Conservation (phyloP, 768 basidiomycete genomes). For the Phylloporus rhodoxanthus region DNA sequence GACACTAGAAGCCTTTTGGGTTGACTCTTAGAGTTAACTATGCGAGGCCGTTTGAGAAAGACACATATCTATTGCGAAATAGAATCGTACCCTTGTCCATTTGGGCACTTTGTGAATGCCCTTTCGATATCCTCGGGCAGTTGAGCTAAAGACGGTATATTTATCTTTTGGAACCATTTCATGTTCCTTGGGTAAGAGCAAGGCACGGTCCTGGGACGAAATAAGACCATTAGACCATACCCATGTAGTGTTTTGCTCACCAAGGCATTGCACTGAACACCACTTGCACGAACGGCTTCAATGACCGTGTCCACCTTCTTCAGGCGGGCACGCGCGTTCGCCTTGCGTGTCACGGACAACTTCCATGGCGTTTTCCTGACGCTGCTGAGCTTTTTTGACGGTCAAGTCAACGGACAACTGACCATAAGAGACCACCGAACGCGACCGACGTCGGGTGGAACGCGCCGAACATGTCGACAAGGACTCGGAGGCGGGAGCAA, state of each 20-base stretch:
- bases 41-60: constrained; percentile 7
- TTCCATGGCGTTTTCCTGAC: constrained; percentile 93
- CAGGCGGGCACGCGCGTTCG: constrained; percentile 81
- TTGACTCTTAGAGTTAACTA: constrained; percentile 84
- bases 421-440: constrained; percentile 84
- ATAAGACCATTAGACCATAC: not conserved
- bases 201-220: constrained; percentile 52
- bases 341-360: constrained; percentile 85
- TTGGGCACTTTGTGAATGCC: constrained; percentile 98
- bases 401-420: constrained; percentile 2
- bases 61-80: not conserved
- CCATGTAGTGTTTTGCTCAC: constrained; percentile 41
- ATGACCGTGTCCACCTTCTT: constrained; percentile 94
- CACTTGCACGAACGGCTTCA: constrained; percentile 76
- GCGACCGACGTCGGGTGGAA: constrained; percentile 68
- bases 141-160: constrained; percentile 83
- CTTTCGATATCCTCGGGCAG: constrained; percentile 75
- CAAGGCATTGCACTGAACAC: constrained; percentile 69
- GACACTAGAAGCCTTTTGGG: constrained; percentile 83
- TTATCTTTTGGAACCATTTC: constrained; percentile 94
- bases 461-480: constrained; percentile 69
- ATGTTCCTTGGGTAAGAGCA: constrained; percentile 85
- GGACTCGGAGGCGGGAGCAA: not conserved
- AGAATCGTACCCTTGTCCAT: constrained; percentile 74
- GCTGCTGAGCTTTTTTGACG: not conserved